phyloP scores from a whole-genome alignment of 192 early-diverging fungal species.

The Lunasporangiospora selenospora region DNA sequence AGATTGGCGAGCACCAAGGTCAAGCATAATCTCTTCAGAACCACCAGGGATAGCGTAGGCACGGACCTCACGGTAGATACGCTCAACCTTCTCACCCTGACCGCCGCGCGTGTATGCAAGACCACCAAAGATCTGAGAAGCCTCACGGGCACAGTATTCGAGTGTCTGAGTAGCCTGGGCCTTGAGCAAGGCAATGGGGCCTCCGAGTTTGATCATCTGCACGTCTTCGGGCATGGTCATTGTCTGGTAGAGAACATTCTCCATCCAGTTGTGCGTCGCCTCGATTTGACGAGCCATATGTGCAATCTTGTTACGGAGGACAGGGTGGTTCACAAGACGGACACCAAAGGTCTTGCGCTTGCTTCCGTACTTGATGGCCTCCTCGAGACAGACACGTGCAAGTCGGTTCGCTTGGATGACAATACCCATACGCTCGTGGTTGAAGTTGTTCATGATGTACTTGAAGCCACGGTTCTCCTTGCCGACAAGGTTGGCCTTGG shows the following conservation, averaged over 20 bases:
- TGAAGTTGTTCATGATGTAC: slow-evolving; percentile 80
- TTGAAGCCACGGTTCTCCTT: slow-evolving; percentile 89
- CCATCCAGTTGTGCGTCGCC: slow-evolving; percentile 87
- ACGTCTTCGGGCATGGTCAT: slow-evolving; percentile 68
- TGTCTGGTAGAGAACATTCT: slow-evolving; percentile 77
- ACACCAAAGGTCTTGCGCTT: slow-evolving; percentile 90
- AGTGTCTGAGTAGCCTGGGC: slow-evolving; percentile 87
- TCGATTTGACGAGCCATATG: slow-evolving; percentile 88
- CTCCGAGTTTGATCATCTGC: slow-evolving; percentile 80
- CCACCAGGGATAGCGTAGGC: slow-evolving; percentile 88
- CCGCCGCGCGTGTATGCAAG: slow-evolving; percentile 81
- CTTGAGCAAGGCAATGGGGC: slow-evolving; percentile 87
- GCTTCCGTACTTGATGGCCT: slow-evolving; percentile 81
- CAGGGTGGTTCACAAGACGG: slow-evolving; percentile 84
- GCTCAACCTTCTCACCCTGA: slow-evolving; percentile 78
- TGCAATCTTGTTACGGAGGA: slow-evolving; percentile 80
- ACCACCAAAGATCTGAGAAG: slow-evolving; percentile 92
- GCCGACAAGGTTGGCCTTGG: slow-evolving; percentile 84
- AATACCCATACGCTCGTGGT: slow-evolving; percentile 84
- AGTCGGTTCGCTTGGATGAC: slow-evolving; percentile 86
- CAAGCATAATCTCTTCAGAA: slow-evolving; percentile 90
- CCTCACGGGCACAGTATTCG: slow-evolving; percentile 89
- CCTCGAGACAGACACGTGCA: slow-evolving; percentile 87
- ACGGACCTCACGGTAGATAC: slow-evolving; percentile 86
- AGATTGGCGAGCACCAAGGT: slow-evolving; percentile 81